Evolutionary conservation across 176 grass and related monocot genomes (phyloP), one percentile per base, ranked within the genome.

Genomic region (Poa pratensis): DNA sequence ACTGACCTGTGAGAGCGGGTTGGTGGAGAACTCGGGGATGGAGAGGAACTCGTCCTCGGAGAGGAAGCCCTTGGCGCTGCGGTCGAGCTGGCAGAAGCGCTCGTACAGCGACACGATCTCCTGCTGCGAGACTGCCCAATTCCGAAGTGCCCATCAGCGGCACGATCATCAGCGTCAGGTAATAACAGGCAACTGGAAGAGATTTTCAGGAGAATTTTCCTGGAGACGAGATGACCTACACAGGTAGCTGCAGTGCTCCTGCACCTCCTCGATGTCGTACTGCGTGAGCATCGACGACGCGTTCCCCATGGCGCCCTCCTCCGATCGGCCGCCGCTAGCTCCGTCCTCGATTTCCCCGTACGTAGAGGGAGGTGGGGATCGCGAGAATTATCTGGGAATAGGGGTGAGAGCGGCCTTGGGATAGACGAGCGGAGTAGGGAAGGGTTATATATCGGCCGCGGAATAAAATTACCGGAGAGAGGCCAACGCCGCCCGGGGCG

Each of bases 21-120:
- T 98, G 61, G 95, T 90, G 55, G 92, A 90, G 91, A 98, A 92
- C 86, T 98, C 93, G 0, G 93, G 96, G 64, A 98, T 94, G 85
- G 96, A 98, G 80, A 95, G 91, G 80, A 98, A 93, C 78, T 98
- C 96, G 6, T 98, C 93, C 46, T 92, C 90, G 20, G 96, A 93
- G 86, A 98, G 86, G 87, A 93, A 98, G 0, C 93, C 96, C 85
- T 98, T 98, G 49, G 93, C 91, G 74, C 83, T 95, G 80, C 93
- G 96, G 52, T 98, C 95, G 27, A 97, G 90, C 43, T 20, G 93
- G 88, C 93, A 99, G 86, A 99, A 99, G 45, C 93, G 90, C 32
- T 94, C 88, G 88, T 99, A 99, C 53, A 99, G 86, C 2, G 96
- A 94, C 57, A 99, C 86, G 49, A 96, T 96, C 91, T 99, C 96